A percentile compares a stretch with the other conserved stretches of the same genome.
Conservation (phyloP, 1,284 basidiomycete genomes). For the Anthracocystis walkeri region DNA sequence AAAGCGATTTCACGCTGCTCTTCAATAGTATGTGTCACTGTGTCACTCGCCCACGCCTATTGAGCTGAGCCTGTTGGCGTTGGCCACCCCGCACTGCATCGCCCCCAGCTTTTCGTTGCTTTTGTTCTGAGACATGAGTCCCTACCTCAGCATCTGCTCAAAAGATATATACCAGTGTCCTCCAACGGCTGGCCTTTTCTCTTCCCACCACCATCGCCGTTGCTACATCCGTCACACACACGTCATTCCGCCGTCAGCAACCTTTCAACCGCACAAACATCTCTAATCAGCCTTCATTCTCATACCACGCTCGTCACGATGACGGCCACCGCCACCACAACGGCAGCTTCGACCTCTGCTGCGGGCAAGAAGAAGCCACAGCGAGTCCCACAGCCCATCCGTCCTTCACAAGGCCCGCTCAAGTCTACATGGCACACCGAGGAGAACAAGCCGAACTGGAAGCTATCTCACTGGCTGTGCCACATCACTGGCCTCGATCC, state of each 20-base stretch:
- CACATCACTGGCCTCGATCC: slow-evolving; percentile 34
- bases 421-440: slow-evolving; percentile 44
- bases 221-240: no score
- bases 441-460: slow-evolving; percentile 23
- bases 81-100: background rate
- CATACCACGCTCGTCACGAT: slow-evolving; percentile 9
- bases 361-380: slow-evolving; percentile 21
- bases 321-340: slow-evolving; percentile 26
- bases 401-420: slow-evolving; percentile 46
- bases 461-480: slow-evolving; percentile 28
- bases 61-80: slow-evolving; percentile 3
- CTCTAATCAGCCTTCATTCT: no score
- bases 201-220: background rate
- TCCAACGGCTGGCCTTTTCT: background rate
- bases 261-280: no score
- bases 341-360: slow-evolving; percentile 7
- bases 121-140: background rate
- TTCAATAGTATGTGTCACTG: background rate
- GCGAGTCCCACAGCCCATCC: slow-evolving; percentile 28
- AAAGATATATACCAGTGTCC: background rate
- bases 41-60: background rate
- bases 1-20: slow-evolving; percentile 5
- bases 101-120: background rate
- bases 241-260: background rate
- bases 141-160: background rate